Conservation (phyloP, 1,284 basidiomycete species). For the Schizopora paradoxa region DNA sequence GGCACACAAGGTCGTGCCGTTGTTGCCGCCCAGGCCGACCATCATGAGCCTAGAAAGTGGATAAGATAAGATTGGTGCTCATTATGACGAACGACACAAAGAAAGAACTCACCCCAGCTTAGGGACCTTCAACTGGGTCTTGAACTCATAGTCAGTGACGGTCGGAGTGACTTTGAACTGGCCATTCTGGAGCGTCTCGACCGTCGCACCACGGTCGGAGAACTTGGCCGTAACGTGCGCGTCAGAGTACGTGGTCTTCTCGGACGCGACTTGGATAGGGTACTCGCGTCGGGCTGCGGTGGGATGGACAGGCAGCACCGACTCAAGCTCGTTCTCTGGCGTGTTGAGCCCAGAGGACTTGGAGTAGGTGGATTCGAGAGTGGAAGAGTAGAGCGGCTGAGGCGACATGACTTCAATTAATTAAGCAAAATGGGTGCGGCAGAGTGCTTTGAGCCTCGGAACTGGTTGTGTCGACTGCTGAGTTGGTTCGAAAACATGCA, state of each 20-base stretch:
- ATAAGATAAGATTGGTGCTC: slow-evolving; percentile 18
- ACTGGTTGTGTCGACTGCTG: slow-evolving; percentile 71
- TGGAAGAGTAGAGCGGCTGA: slow-evolving; percentile 17
- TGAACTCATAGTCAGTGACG: slow-evolving; percentile 82
- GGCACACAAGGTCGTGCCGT: slow-evolving; percentile 91
- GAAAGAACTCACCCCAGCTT: slow-evolving; percentile 79
- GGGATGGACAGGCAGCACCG: slow-evolving; percentile 70
- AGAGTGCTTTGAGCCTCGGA: slow-evolving; percentile 70
- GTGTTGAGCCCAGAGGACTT: slow-evolving; percentile 61
- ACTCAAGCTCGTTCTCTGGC: slow-evolving; percentile 60
- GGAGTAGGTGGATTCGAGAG: slow-evolving; percentile 37
- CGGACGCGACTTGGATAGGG: slow-evolving; percentile 79
- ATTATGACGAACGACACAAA: slow-evolving; percentile 10
- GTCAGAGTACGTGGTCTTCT: slow-evolving; percentile 76
- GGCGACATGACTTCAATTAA: slow-evolving; percentile 34
- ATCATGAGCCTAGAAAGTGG: slow-evolving; percentile 77
- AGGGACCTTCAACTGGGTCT: slow-evolving; percentile 81
- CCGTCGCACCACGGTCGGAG: slow-evolving; percentile 77
- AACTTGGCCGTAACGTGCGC: slow-evolving; percentile 82
- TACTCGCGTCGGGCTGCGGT: slow-evolving; percentile 76
- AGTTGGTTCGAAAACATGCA: slow-evolving; percentile 90
- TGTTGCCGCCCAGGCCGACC: slow-evolving; percentile 96
- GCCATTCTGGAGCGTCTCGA: slow-evolving; percentile 58
- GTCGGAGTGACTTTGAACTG: slow-evolving; percentile 77
- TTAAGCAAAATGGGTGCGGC: slow-evolving; percentile 53